A percentile compares a stretch with the other conserved stretches of the same genome.
Conservation (phyloP, 345 rosid genomes). For the Hirschfeldia incana region DNA sequence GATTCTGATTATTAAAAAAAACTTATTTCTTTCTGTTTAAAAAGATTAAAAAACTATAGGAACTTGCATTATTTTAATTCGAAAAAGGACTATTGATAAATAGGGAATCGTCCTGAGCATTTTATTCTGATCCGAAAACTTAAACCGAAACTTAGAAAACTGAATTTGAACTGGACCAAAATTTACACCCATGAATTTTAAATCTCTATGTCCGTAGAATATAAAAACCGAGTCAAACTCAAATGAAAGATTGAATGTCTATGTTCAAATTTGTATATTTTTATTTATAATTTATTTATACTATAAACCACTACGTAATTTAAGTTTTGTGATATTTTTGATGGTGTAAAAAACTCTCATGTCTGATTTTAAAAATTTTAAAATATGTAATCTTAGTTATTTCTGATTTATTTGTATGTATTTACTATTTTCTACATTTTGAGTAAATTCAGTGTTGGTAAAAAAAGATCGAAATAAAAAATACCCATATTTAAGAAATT, state of each 20-base stretch:
- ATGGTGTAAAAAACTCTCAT: no score
- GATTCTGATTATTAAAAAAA: constrained; percentile 15
- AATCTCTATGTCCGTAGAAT: background rate
- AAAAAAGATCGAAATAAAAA: background rate
- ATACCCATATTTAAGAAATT: background rate
- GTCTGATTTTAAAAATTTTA: no score
- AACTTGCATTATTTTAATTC: background rate
- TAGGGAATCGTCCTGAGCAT: background rate
- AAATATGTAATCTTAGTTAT: background rate
- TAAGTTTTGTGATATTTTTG: no score
- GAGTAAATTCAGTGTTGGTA: background rate
- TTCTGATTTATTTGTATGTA: background rate
- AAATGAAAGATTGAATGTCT: background rate
- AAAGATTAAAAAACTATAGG: background rate
- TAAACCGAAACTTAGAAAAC: background rate
- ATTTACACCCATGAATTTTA: background rate
- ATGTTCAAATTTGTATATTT: background rate
- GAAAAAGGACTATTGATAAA: background rate
- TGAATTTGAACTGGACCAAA: background rate
- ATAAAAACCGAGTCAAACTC: background rate
- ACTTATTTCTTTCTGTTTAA: background rate
- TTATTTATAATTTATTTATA: background rate
- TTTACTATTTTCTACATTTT: background rate
- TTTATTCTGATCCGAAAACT: background rate
- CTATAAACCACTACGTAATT: no score